phyloP scores from a whole-genome alignment of 805 yeast genomes.

The Saccharomycopsis vini region DNA sequence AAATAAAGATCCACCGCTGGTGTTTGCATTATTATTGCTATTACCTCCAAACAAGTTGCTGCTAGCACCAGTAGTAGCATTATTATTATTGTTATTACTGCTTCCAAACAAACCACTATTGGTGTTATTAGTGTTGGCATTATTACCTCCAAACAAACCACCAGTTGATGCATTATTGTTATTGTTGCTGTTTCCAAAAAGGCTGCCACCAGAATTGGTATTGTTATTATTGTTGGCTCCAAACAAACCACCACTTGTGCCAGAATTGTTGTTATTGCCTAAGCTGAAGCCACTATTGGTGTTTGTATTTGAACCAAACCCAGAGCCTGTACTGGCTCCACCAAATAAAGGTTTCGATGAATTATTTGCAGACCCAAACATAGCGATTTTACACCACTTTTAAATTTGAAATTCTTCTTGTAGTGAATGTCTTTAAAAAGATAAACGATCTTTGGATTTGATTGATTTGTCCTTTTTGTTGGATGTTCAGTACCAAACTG shows the following conservation, averaged over 20 bases:
- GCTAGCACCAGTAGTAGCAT: constrained; percentile 29
- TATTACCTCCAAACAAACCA: constrained; percentile 23
- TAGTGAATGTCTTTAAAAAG: too few species aligned
- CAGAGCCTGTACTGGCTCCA: too few species aligned
- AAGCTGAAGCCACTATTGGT: too few species aligned
- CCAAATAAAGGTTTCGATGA: too few species aligned
- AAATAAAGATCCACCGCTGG: constrained; percentile 29
- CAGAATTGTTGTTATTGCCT: too few species aligned
- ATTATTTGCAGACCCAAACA: too few species aligned
- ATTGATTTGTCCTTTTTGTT: too few species aligned
- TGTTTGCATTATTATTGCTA: constrained; percentile 16
- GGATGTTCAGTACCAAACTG: too few species aligned
- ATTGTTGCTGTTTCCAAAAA: constrained; percentile 27
- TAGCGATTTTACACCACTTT: too few species aligned
- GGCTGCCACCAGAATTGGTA: constrained; percentile 23
- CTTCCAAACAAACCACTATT: constrained; percentile 26
- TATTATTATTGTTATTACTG: constrained; percentile 20
- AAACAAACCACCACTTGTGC: constrained; percentile 25
- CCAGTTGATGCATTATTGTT: constrained; percentile 22
- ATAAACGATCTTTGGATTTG: too few species aligned
- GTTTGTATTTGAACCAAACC: too few species aligned
- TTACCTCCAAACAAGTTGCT: constrained; percentile 18
- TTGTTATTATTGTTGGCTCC: constrained; percentile 22
- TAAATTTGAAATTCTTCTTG: too few species aligned
- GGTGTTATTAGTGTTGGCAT: constrained; percentile 18